Conservation (phyloP, 305 asterid genomes). For the Fraxinus floribunda region DNA sequence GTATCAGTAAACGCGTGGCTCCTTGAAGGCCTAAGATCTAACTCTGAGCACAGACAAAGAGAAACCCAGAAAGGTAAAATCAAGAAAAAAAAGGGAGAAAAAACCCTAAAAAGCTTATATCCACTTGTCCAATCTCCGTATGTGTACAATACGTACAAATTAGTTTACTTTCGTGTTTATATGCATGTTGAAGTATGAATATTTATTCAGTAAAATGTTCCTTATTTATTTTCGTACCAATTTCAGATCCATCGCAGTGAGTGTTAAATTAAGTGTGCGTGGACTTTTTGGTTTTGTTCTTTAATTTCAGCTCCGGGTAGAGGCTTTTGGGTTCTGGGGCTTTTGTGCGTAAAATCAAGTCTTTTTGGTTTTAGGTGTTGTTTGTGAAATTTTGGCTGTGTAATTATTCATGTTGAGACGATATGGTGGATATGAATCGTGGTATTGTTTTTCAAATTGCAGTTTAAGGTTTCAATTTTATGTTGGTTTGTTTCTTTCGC, state of each 20-base stretch:
- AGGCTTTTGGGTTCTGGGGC: conserved; percentile 17
- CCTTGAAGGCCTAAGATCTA: conserved; percentile 46
- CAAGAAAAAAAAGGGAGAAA: conserved; percentile 20
- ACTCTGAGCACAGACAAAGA: conserved; percentile 31
- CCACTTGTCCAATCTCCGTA: conserved; percentile 26
- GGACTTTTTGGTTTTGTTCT: not conserved
- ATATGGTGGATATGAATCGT: conserved; percentile 27
- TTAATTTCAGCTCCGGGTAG: conserved; percentile 1
- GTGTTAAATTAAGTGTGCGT: conserved; percentile 13
- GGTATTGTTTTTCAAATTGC: conserved; percentile 21
- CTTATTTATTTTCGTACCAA: conserved; percentile 19
- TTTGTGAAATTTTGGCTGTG: conserved; percentile 18
- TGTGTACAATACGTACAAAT: conserved; percentile 25
- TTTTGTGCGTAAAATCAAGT: conserved; percentile 21
- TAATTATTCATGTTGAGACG: conserved; percentile 23
- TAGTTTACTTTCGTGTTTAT: conserved; percentile 10
- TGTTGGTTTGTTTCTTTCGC: not conserved
- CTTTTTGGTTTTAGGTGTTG: conserved; percentile 16
- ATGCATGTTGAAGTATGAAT: not conserved
- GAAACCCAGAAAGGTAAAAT: conserved; percentile 30
- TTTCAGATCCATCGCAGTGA: conserved; percentile 50
- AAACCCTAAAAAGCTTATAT: conserved; percentile 39
- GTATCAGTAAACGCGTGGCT: conserved; percentile 45
- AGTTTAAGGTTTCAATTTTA: conserved; percentile 8
- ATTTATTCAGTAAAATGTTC: conserved; percentile 5